These are phyloP conservation scores for Fusarium goolgardi DNA, from an alignment of 2,329 filamentous ascomycete genomes.

Conservation along the genomic window DNA sequence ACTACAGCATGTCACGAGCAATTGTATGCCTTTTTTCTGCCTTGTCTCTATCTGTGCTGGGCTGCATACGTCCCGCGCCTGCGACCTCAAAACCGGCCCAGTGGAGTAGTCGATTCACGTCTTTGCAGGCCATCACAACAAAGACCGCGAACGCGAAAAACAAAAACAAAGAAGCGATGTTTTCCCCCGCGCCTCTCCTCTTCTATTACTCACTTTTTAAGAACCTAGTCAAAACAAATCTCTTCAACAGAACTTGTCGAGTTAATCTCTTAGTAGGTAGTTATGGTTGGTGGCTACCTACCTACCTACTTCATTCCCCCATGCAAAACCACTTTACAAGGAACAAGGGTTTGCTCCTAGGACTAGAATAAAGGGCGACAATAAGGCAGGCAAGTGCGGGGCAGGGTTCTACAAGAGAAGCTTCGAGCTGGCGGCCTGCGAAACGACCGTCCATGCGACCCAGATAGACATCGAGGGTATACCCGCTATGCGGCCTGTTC, in stretches of 20 bases:
- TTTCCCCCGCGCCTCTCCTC: background rate
- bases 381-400: constrained; percentile 24
- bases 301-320: constrained; percentile 1
- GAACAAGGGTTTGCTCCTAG: constrained; percentile 25
- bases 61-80: constrained; percentile 33
- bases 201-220: background rate
- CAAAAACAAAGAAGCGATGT: background rate
- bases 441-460: constrained; percentile 28
- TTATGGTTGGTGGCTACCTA: background rate
- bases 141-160: constrained; percentile 19
- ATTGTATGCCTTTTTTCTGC: constrained; percentile 12
- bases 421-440: constrained; percentile 20
- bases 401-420: constrained; percentile 25
- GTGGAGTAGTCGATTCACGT: constrained; percentile 38
- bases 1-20: constrained; percentile 6
- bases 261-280: constrained; percentile 9
- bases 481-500: constrained; percentile 41
- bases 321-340: constrained; percentile 39
- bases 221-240: constrained; percentile 15
- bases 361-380: constrained; percentile 21
- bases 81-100: constrained; percentile 42
- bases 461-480: constrained; percentile 45
- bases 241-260: background rate
- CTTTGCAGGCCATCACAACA: constrained; percentile 29
- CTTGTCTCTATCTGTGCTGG: constrained; percentile 23